A percentile compares a stretch with the other conserved stretches of the same genome.
Evolutionary conservation across 768 basidiomycete genomes (phyloP).

Genomic region (Tulasnella calospora): DNA sequence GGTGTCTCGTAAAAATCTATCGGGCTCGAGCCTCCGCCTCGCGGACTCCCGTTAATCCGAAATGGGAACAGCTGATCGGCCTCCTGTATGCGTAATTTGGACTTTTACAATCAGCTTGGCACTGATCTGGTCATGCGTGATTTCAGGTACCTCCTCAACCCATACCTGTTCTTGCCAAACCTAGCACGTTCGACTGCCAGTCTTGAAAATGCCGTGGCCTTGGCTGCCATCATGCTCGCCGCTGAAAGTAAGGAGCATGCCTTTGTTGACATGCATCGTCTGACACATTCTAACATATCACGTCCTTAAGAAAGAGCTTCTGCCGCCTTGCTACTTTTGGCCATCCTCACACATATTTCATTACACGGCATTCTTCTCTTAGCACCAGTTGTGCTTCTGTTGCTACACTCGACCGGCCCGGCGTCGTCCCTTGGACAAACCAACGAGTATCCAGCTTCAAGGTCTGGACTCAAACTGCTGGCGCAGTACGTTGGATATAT

Average conservation of each 20-base stretch:
- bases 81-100: slow-evolving; percentile 49
- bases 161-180: slow-evolving; percentile 75
- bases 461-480: neutral
- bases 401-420: slow-evolving; percentile 48
- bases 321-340: slow-evolving; percentile 57
- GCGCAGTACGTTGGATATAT: slow-evolving; percentile 51
- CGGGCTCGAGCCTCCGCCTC: slow-evolving; percentile 38
- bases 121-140: neutral
- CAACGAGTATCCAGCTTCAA: neutral
- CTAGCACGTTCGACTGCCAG: slow-evolving; percentile 78
- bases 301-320: slow-evolving; percentile 51
- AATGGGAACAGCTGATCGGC: slow-evolving; percentile 58
- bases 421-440: slow-evolving; percentile 39
- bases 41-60: slow-evolving; percentile 45
- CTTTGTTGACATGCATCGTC: neutral
- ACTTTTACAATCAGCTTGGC: neutral
- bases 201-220: slow-evolving; percentile 68
- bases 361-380: slow-evolving; percentile 66
- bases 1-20: slow-evolving; percentile 65
- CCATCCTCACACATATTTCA: slow-evolving; percentile 66
- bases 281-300: neutral
- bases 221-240: slow-evolving; percentile 66
- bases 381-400: slow-evolving; percentile 59
- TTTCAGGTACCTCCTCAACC: slow-evolving; percentile 79
- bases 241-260: slow-evolving; percentile 48